These are phyloP conservation scores for Eucalyptus brandiana DNA, from an alignment of 345 rosid genomes.

Conservation along the genomic window DNA sequence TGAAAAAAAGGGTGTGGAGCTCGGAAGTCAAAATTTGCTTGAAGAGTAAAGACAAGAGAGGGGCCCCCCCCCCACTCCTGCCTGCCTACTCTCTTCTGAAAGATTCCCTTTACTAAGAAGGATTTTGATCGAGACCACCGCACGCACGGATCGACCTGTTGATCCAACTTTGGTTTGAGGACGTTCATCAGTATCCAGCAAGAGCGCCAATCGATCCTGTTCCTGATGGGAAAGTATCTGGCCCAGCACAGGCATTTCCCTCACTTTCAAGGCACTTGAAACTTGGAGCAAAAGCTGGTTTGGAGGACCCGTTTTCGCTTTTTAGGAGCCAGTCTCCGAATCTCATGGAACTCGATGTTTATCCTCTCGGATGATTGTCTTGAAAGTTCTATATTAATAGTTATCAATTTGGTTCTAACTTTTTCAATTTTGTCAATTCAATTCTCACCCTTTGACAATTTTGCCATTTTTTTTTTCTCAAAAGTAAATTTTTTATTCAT, in stretches of 20 bases:
- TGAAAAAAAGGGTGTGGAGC: neutral
- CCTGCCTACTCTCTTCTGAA: neutral
- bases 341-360: neutral
- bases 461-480: neutral
- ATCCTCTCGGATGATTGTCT: rapidly evolving
- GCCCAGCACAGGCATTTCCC: neutral
- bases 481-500: too few species aligned
- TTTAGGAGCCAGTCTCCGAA: neutral
- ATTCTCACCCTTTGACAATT: rapidly evolving
- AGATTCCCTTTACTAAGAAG: neutral
- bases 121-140: neutral
- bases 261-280: neutral
- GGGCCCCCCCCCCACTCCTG: neutral
- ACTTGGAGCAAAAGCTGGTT: neutral
- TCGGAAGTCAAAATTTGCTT: neutral
- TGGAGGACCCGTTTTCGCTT: neutral
- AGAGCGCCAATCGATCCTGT: neutral
- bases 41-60: neutral
- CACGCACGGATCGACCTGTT: neutral
- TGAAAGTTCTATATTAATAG: rapidly evolving
- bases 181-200: neutral
- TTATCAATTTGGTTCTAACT: rapidly evolving
- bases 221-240: neutral
- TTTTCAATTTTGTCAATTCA: rapidly evolving
- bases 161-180: neutral